These are phyloP conservation scores for Epichloe coenophiala DNA, from an alignment of 2,329 filamentous ascomycete species.

Conservation along the genomic window DNA sequence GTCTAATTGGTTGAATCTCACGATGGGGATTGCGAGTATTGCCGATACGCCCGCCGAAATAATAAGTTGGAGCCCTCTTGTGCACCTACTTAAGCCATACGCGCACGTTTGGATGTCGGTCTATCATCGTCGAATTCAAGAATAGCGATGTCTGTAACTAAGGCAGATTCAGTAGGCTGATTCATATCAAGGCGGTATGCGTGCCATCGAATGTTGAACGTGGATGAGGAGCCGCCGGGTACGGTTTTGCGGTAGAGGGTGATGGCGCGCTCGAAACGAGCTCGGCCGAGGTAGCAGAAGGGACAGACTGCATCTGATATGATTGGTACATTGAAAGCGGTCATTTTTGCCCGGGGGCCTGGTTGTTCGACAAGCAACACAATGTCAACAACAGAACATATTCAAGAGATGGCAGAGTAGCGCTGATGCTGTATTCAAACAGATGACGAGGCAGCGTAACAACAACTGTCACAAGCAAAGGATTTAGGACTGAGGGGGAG, in stretches of 20 bases:
- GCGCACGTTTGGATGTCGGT: slow-evolving; percentile 40
- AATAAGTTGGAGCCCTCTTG: slow-evolving; percentile 61
- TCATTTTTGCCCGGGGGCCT: slow-evolving; percentile 36
- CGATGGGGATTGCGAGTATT: slow-evolving; percentile 72
- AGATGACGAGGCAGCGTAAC: not conserved
- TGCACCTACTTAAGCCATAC: slow-evolving; percentile 43
- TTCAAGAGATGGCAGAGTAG: too few relatives aligned
- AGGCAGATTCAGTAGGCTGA: slow-evolving; percentile 30
- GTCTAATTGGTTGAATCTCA: slow-evolving; percentile 54
- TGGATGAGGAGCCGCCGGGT: slow-evolving; percentile 46
- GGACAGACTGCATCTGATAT: slow-evolving; percentile 76
- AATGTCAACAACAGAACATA: too few relatives aligned
- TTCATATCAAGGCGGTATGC: slow-evolving; percentile 63
- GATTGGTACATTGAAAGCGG: slow-evolving; percentile 62
- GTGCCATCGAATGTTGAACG: slow-evolving; percentile 60
- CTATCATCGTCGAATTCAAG: slow-evolving; percentile 54
- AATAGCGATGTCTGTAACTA: slow-evolving; percentile 38
- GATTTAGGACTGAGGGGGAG: too few relatives aligned
- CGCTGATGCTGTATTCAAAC: too few relatives aligned
- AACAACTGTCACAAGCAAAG: not conserved
- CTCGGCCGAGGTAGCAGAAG: slow-evolving; percentile 68
- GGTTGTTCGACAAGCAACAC: too few relatives aligned
- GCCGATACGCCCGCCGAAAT: slow-evolving; percentile 56
- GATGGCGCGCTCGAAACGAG: slow-evolving; percentile 61
- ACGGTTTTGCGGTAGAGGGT: slow-evolving; percentile 47